Base-by-base conservation (phyloP, 108 stramenopile species). In the Pelagomonas calceolata region DNA sequence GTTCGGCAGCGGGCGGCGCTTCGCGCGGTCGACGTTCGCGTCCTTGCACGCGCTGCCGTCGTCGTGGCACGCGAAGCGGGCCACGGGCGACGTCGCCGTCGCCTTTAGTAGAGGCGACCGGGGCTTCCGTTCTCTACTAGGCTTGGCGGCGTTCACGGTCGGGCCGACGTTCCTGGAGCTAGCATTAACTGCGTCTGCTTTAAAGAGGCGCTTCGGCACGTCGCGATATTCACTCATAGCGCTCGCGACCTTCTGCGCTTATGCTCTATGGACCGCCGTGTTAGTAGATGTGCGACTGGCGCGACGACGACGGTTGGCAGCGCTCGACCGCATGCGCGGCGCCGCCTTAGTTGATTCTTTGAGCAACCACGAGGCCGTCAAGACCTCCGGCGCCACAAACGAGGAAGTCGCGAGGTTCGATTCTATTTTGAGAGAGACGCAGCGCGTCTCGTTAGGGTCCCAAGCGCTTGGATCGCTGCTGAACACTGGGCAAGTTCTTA, bases 361-460 rank as follows among this genome's bases (percentile, higher is more conserved):
- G 5, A 16, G 32, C 26, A 73, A 73, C 66, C 72, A 73, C 37
- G 72, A 73, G 66, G 30, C 33, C 18, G 72, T 73, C 30, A 66
- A 66, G 66, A 17, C 65, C 18, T 7, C 5, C 64, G 66, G 7
- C 32, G 34, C 4, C 35, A 66, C 66, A 36, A 14, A 36, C n/a
- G 12, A 15, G 12, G 72, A 73, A 36, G 0, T 7, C 7, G n/a
- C 17, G 10, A 34, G 66, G 10, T 73, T 34, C 64, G 66, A 66
- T 35, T 31, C 1, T 30, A 4, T 63, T n/a, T 35, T 73, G 30
- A 3, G 10, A 7, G 9, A 1, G 30, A 9, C 64, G n/a, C 34
- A 73, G 34, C 72, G 66, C 34, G 72, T 10, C 7, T 66, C 63
- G 34, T 17, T 60, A 4, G 21, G 7, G 51, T 9, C 7, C 51